Base-by-base conservation (phyloP, 176 grass and related monocot species). In the Bromus sterilis region DNA sequence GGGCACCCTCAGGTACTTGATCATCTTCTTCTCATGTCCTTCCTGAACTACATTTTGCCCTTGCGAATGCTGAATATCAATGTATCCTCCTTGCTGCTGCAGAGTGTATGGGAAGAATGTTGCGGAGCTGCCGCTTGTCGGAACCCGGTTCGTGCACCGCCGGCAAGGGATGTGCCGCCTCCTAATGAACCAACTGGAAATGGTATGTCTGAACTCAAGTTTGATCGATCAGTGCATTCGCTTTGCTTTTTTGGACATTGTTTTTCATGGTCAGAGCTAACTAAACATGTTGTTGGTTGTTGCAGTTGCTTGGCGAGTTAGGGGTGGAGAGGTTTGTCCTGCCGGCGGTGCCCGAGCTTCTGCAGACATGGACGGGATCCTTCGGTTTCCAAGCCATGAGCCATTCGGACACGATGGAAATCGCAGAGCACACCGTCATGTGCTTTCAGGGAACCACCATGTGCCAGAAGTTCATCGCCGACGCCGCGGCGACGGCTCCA, bases 121-220 rank as follows among this genome's bases (percentile, higher is more conserved):
- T 12, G 87, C 93, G 18, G 90, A 95, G 56, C 69, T 95, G 87
- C 89, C 90, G 4, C 82, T 95, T 8, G 75, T 92, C 14, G 84
- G 87, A 20, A 95, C 90, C 13, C 55, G 90, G 13, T 44, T 85
- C 62, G 62, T 34, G 34, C 80, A 83, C 64, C 84, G 90, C 4
- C 78, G 56, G 4, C 85, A 78, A 74, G 93, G 90, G 21, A 83
- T 95, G 82, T 88, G 87, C 39, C 84, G 28, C 20, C 84, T 85
- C n/a, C 65, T 95, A 15, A 35, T 95, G 0, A 68, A 48, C 13
- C 62, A 85, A 35, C 6, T 92, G 16, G 71, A 92, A 11, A 82
- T 71, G 80, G 91, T 87, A 81, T 2, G 31, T 24, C 46, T 14
- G 13, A 34, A 34, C 33, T 34, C 33, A 35, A 7, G 13, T 39